Percentiles rank a stretch among this genome's conserved stretches.
phyloP scores from a whole-genome alignment of 2,329 filamentous ascomycete genomes.

The Cadophora sp. region DNA sequence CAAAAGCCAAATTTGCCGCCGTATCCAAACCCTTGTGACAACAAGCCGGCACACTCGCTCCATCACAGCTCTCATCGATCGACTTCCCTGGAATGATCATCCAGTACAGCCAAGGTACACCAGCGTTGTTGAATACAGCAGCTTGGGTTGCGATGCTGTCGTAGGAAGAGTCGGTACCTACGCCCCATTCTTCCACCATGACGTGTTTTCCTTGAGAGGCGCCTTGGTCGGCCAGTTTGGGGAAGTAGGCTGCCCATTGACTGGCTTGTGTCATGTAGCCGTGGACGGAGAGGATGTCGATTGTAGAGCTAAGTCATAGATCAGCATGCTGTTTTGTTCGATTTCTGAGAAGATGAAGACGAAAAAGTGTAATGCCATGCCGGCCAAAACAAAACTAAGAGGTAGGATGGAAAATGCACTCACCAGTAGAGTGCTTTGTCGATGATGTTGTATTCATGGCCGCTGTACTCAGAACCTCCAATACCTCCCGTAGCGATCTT shows the following conservation, averaged over 20 bases:
- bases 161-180: conserved; percentile 9
- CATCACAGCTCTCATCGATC: not conserved
- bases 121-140: conserved; percentile 22
- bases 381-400: too few relatives aligned
- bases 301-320: not conserved
- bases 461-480: conserved; percentile 21
- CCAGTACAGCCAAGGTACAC: conserved; percentile 29
- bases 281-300: conserved; percentile 29
- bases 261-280: conserved; percentile 25
- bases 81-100: conserved; percentile 23
- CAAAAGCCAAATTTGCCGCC: not conserved
- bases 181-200: conserved; percentile 31
- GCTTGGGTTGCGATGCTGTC: conserved; percentile 25
- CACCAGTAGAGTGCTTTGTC: conserved; percentile 22
- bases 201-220: conserved; percentile 16
- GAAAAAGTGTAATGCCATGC: too few relatives aligned
- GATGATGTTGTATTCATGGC: conserved; percentile 29
- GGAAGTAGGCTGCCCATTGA: conserved; percentile 24
- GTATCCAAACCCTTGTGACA: not conserved
- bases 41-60: not conserved
- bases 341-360: too few relatives aligned
- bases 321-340: not conserved
- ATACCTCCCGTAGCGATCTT: conserved; percentile 28
- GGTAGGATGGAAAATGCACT: too few relatives aligned
- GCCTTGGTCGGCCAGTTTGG: conserved; percentile 15